Evolutionary conservation across 2,329 filamentous ascomycete species (phyloP).

Genomic region (Gyromitra esculenta): DNA sequence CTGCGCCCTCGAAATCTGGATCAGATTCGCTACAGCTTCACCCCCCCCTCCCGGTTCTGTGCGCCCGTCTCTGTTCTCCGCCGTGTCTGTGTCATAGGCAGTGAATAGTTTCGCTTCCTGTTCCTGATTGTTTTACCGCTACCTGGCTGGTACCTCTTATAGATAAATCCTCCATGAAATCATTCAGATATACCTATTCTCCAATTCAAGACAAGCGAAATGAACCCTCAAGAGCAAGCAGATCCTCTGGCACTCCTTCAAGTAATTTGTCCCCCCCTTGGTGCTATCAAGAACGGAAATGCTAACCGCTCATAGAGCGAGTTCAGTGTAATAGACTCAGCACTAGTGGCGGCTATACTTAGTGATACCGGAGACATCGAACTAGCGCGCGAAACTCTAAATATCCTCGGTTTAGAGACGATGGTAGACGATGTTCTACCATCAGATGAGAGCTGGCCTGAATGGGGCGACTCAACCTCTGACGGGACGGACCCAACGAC

Average conservation of each 20-base stretch:
- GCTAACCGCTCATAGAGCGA: slow-evolving; percentile 50
- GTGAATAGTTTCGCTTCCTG: slow-evolving; percentile 32
- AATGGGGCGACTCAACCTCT: slow-evolving; percentile 51
- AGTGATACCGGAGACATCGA: slow-evolving; percentile 54
- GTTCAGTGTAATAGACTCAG: slow-evolving; percentile 55
- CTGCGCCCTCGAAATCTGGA: not conserved
- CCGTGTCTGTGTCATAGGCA: slow-evolving; percentile 27
- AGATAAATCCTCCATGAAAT: slow-evolving; percentile 48
- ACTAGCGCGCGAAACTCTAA: slow-evolving; percentile 50
- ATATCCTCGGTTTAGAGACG: slow-evolving; percentile 52
- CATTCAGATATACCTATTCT: slow-evolving; percentile 41
- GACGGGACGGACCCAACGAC: slow-evolving; percentile 55
- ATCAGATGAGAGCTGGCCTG: slow-evolving; percentile 41
- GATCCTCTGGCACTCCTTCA: slow-evolving; percentile 46
- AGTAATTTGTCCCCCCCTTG: slow-evolving; percentile 21
- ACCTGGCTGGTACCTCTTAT: slow-evolving; percentile 1
- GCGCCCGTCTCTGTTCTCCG: slow-evolving; percentile 1
- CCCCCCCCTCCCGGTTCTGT: slow-evolving; percentile 7
- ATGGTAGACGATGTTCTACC: slow-evolving; percentile 54
- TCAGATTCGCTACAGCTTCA: slow-evolving; percentile 2
- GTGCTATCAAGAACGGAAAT: not conserved
- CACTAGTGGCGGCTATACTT: slow-evolving; percentile 57
- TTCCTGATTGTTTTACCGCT: slow-evolving; percentile 10
- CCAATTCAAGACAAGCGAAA: slow-evolving; percentile 51
- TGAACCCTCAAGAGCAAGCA: slow-evolving; percentile 45